phyloP scores from a whole-genome alignment of 768 basidiomycete genomes.

The Suillus brevipes region DNA sequence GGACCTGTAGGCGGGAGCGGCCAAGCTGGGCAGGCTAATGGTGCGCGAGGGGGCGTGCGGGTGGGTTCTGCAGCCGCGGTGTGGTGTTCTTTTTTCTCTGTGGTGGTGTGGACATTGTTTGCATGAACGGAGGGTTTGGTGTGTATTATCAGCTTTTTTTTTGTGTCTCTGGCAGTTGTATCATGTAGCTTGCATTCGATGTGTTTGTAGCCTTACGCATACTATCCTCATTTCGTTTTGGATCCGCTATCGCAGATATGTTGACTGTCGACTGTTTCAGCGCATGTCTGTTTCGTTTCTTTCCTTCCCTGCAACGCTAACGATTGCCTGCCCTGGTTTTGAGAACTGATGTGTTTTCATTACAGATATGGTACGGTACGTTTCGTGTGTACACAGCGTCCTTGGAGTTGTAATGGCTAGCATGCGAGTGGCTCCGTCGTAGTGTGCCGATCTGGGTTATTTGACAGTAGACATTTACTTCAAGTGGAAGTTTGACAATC shows the following conservation, averaged over 20 bases:
- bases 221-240: not conserved
- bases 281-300: not conserved
- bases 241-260: not conserved
- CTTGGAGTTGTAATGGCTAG: too few species aligned
- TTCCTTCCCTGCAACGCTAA: not conserved
- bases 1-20: slow-evolving; percentile 5
- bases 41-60: slow-evolving; percentile 15
- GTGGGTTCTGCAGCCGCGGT: slow-evolving; percentile 10
- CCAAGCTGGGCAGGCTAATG: slow-evolving; percentile 13
- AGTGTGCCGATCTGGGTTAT: not conserved
- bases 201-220: not conserved
- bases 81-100: slow-evolving; percentile 20
- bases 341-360: not conserved
- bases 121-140: too few species aligned
- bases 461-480: not conserved
- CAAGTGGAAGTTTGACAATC: not conserved
- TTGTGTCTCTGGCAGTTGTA: not conserved
- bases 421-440: not conserved
- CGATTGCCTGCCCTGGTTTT: not conserved
- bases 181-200: slow-evolving; percentile 1
- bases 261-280: not conserved
- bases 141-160: too few species aligned
- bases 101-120: slow-evolving; percentile 22
- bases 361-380: too few species aligned
- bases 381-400: too few species aligned